Evolutionary conservation across 169 alveolate genomes (phyloP).

Genomic region (Plasmodium coatneyi): DNA sequence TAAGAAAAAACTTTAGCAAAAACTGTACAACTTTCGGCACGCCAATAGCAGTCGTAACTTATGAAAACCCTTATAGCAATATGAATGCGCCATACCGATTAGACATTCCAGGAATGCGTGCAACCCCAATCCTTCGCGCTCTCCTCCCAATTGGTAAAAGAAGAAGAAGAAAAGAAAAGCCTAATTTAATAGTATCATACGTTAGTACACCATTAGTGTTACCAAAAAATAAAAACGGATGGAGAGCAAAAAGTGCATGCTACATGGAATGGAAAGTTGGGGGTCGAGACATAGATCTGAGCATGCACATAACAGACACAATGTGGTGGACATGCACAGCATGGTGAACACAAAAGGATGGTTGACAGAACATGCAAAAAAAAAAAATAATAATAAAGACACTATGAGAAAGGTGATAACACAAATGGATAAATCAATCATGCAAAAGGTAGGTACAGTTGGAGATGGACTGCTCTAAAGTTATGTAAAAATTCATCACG

Average conservation of each 20-base stretch:
- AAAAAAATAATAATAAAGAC: not conserved
- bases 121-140: too few species aligned
- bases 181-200: not conserved
- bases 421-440: not conserved
- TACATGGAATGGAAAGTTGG: not conserved
- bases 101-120: too few species aligned
- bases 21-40: too few species aligned
- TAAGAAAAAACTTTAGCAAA: too few species aligned
- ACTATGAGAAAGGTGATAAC: not conserved
- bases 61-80: too few species aligned
- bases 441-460: not conserved
- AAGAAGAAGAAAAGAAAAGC: too few species aligned
- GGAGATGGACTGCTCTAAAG: not conserved
- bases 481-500: not conserved
- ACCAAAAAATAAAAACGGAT: not conserved
- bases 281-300: not conserved
- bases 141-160: too few species aligned
- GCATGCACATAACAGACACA: not conserved
- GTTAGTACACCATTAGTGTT: not conserved
- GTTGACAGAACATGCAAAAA: not conserved
- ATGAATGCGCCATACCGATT: too few species aligned
- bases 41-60: too few species aligned
- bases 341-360: not conserved
- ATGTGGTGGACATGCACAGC: not conserved
- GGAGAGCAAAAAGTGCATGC: not conserved